Percentiles rank a stretch among this genome's conserved stretches.
Conservation (phyloP, 1,139 yeast species). For the Blastobotrys serpentis region DNA sequence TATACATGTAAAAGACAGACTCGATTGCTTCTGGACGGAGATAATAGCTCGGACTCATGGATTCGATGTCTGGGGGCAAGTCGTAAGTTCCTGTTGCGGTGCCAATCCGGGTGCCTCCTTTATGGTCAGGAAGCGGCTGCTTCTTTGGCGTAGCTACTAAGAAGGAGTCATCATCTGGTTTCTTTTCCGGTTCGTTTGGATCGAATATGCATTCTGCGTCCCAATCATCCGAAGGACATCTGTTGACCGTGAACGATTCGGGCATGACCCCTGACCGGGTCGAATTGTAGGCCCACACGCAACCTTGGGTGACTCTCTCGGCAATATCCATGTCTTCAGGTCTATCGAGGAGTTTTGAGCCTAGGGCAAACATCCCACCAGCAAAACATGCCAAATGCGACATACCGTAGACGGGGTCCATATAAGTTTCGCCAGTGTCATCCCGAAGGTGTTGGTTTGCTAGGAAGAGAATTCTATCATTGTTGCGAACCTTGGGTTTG, state of each 20-base stretch:
- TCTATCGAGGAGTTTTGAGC: constrained; percentile 54
- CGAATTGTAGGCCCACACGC: constrained; percentile 59
- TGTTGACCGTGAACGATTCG: constrained; percentile 42
- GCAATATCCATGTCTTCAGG: constrained; percentile 58
- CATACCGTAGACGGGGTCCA: constrained; percentile 37
- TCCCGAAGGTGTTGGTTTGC: constrained; percentile 42
- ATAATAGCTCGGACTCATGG: constrained; percentile 52
- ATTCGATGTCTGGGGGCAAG: constrained; percentile 38
- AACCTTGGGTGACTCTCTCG: constrained; percentile 62
- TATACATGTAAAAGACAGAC: constrained; percentile 67
- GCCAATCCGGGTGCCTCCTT: neutral
- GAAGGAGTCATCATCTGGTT: neutral
- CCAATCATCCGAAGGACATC: constrained; percentile 34
- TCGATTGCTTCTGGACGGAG: constrained; percentile 78
- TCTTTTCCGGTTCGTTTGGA: neutral
- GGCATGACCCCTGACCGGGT: constrained; percentile 48
- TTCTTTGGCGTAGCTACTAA: neutral
- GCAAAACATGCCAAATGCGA: constrained; percentile 69
- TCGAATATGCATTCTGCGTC: constrained; percentile 11
- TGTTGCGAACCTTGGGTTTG: constrained; percentile 43
- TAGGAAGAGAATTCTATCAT: constrained; percentile 47
- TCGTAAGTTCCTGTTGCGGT: constrained; percentile 24
- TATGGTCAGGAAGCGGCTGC: neutral
- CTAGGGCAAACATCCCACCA: constrained; percentile 59
- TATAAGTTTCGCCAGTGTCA: neutral